Base-by-base conservation (phyloP, 2,329 filamentous ascomycete species). In the Paracoccidioides lutzii region DNA sequence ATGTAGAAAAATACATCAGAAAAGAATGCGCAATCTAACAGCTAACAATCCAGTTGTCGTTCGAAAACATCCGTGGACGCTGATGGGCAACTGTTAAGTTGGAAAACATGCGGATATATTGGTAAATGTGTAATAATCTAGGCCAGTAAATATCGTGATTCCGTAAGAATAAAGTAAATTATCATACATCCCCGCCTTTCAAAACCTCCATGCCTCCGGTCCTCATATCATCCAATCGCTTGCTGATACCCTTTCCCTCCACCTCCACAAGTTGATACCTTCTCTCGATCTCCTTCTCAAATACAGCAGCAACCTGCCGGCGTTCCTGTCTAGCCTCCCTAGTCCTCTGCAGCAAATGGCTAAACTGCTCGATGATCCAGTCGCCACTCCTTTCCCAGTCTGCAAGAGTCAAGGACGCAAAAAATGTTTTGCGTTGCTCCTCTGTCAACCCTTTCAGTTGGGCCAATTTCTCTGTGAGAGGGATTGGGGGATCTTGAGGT, bases 321-420 rank as follows among this genome's bases (percentile, higher is more conserved):
- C 81, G 78, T 43, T 76, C 73, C 58, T 75, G 73, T 43, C 82
- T 73, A 33, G 76, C 72, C 1, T 74, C 68, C 61, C 76, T 81
- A 61, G 81, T 75, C 50, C 75, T 74, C 15, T 68, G 66, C 41
- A 83, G 65, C 43, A 82, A 68, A 4, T 71, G 67, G 50, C 70
- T 70, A 61, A 84, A 82, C 52, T 75, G 73, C 1, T 77, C 75
- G 1, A 83, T 71, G 48, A 84, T 76, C 74, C 81, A 79, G 56
- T 82, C 78, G 2, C 81, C 81, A 28, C 80, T 78, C 48, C 81
- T 75, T 66, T 84, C 81, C 79, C 81, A 83, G 59, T 83, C 75
- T 3, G 72, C 66, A 14, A 82, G 73, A 0, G 71, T 67, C 43
- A 84, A 70, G 8, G 72, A 74, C 1, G 70, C 67, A 59, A 84